Evolutionary conservation across 306 rosid genomes (phyloP), one percentile per base, ranked within the genome.

Genomic region (Gastrolobium bilobum): DNA sequence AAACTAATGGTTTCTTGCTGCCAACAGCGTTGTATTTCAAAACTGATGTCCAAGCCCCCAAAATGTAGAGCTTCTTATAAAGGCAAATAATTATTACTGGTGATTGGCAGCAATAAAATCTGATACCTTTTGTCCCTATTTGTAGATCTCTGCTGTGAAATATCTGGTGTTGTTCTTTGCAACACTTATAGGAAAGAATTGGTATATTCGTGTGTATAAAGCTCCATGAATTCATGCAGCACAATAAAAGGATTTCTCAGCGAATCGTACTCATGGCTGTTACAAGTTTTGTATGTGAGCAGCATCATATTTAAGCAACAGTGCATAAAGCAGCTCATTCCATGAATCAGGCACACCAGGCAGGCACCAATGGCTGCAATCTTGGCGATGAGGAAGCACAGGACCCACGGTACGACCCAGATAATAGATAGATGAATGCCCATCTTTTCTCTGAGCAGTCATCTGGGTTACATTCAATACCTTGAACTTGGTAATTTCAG

Each of bases 321-420:
- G 30, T 15, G 98, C 98, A 70, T 86, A 92, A 2, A 94, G 94
- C 29, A 94, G 82, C 71, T 94, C 97, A 76, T 94, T 94, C 98
- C 98, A 94, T 40, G 92, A 15, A 53, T 94, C 98, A 20, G 98
- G 98, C 46, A 92, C 96, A 59, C 98, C 98, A 51, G 98, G 98
- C 30, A 94, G 90, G 82, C 97, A 94, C 98, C 98, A 94, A 58
- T 94, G 98, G 78, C 98, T 94, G 71, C 98, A 94, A 76, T 94
- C 98, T 83, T 94, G 98, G 37, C 97, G 94, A 29, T 64, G 93
- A 43, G 35, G 78, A 46, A 91, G 76, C 4, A 81, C 88, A 2
- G 90, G 89, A 10, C 94, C 91, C 10, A 34, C 44, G 0, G 15
- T 52, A 0, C 79, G 89, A 46, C 87, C 83, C 0, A 84, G 81